Evolutionary conservation across 495 filamentous ascomycete genomes (phyloP).

Genomic region (Neurospora sp.): DNA sequence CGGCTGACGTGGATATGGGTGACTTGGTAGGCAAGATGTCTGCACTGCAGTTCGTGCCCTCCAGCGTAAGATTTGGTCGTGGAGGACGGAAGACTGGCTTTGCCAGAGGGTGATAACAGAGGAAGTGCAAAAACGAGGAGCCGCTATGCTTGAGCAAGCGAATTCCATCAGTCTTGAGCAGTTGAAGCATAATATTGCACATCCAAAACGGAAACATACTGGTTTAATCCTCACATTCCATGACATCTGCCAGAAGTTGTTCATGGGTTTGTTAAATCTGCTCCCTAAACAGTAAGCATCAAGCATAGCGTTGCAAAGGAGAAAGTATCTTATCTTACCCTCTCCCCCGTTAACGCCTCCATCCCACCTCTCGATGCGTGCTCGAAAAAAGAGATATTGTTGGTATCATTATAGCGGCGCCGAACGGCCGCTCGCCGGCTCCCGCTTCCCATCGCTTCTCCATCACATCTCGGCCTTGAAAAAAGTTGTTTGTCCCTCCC

Average conservation of each 20-base stretch:
- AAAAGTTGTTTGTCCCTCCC: not conserved
- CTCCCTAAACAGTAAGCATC: not conserved
- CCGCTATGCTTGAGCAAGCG: not conserved
- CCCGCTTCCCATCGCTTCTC: not conserved
- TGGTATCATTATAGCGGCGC: not conserved
- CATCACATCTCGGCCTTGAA: not conserved
- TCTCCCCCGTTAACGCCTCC: not conserved
- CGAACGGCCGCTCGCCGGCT: not conserved
- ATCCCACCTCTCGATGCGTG: not conserved
- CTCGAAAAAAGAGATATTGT: not conserved
- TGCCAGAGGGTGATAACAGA: slow-evolving; percentile 20
- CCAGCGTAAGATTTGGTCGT: slow-evolving; percentile 62
- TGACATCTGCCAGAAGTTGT: not conserved
- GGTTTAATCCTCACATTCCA: not conserved
- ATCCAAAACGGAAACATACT: not conserved
- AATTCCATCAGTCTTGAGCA: not conserved
- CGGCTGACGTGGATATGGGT: slow-evolving; percentile 52
- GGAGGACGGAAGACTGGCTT: slow-evolving; percentile 43
- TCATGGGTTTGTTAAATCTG: not conserved
- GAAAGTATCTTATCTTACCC: not conserved
- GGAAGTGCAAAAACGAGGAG: not conserved
- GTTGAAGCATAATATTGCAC: not conserved
- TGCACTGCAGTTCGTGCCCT: slow-evolving; percentile 69
- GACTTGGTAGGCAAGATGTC: slow-evolving; percentile 74
- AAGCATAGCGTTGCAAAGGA: not conserved